Base-by-base conservation (phyloP, 1,284 basidiomycete genomes). In the Leccinum fuscescens region DNA sequence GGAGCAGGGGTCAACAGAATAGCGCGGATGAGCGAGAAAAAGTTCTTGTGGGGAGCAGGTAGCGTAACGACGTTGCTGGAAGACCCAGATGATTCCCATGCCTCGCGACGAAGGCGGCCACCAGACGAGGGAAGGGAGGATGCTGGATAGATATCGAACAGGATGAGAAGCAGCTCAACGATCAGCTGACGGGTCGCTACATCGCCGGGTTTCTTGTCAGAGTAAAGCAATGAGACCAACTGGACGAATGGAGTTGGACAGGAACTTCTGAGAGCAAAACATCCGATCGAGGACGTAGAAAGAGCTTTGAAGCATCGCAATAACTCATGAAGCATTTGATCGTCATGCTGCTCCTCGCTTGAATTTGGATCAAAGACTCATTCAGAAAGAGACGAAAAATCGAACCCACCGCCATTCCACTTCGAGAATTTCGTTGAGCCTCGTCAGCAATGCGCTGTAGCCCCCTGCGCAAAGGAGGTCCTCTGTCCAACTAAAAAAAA, bases 281-380 rank as follows among this genome's bases (percentile, higher is more conserved):
- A 91, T 12, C 89, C 90, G 39, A 94, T 91, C 8, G 89, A 87
- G 1, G 96, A 96, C 1, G 95, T 96, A 0, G 90, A 88, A 1
- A 99, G 80, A 0, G 93, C 96, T 73, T 97, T 97, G 76, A 99
- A 86, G 76, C 95, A 98, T 3, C 95, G 87, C 29, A 99, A 79
- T 0, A 99, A 79, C 73, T 98, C 96, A 67, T 96, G 90, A 7
- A 99, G 81, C 53, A 97, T 82, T 72, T 96, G 89, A 72, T 99
- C 97, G 70, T 98, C 96, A 67, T 97, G 96, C 72, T 98, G 96
- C 73, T 99, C 96, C 74, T 98, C 96, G 64, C 95, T 94, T 67
- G 3, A 60, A 54, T 51, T 22, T 27, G 46, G 33, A 29, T 70
- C 60, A 65, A 55, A 12, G 46, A 53, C 51, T 57, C 66, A 54